These are phyloP conservation scores for Mollisia scopiformis DNA, from an alignment of 2,329 filamentous ascomycete species.

Conservation along the genomic window DNA sequence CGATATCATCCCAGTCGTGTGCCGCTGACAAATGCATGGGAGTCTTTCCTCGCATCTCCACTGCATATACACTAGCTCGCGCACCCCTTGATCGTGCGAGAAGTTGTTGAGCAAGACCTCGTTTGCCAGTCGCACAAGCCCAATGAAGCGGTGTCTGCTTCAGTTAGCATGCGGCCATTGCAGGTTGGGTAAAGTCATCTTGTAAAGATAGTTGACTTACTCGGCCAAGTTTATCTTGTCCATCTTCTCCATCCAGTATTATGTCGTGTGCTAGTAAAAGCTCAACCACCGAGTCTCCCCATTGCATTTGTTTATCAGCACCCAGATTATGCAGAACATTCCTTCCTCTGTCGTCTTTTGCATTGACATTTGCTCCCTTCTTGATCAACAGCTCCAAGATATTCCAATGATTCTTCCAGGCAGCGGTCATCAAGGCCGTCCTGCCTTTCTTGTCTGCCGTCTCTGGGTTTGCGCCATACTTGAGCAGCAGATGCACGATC, in stretches of 20 bases:
- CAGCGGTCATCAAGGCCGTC: slow-evolving; percentile 31
- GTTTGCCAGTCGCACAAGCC: slow-evolving; percentile 32
- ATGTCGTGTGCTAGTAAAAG: slow-evolving; percentile 26
- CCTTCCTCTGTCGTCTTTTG: slow-evolving; percentile 23
- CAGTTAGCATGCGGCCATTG: not conserved
- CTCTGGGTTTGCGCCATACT: slow-evolving; percentile 29
- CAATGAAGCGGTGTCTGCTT: slow-evolving; percentile 28
- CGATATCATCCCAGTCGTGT: slow-evolving; percentile 29
- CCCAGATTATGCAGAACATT: slow-evolving; percentile 33
- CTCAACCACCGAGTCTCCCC: slow-evolving; percentile 31
- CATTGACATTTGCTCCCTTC: slow-evolving; percentile 30
- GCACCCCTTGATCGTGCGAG: slow-evolving; percentile 21
- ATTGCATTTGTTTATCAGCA: slow-evolving; percentile 29
- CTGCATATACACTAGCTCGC: slow-evolving; percentile 24
- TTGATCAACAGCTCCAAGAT: slow-evolving; percentile 27
- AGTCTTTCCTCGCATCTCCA: slow-evolving; percentile 30
- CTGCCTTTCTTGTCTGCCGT: slow-evolving; percentile 29
- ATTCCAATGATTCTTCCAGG: slow-evolving; percentile 32
- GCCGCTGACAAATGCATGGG: slow-evolving; percentile 25
- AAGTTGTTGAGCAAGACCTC: slow-evolving; percentile 25
- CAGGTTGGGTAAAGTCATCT: not conserved
- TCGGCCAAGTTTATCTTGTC: slow-evolving; percentile 21
- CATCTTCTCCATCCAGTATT: slow-evolving; percentile 27
- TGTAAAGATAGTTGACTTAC: not conserved
- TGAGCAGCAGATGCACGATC: slow-evolving; percentile 28